Evolutionary conservation across 352 stramenopile genomes (phyloP).

Genomic region (Phytopythium sindhum): DNA sequence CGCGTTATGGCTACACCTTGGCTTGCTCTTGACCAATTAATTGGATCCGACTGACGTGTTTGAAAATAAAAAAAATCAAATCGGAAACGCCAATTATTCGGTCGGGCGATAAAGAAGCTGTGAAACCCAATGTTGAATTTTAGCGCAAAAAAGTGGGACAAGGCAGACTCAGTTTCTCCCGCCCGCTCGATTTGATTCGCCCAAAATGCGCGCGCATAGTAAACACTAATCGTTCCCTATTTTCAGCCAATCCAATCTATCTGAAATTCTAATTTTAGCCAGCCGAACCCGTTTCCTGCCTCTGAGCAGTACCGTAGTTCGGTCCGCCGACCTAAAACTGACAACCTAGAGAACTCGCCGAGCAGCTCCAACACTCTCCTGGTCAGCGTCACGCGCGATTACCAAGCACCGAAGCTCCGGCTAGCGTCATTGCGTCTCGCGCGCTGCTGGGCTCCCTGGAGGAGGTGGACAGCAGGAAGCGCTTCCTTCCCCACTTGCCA

Average conservation of each 20-base stretch:
- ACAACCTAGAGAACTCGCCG: not conserved
- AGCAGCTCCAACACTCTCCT: too few relatives aligned
- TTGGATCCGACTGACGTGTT: too few relatives aligned
- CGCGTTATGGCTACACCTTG: too few relatives aligned
- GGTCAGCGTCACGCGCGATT: not conserved
- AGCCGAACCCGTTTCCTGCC: not conserved
- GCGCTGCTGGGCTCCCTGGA: not conserved
- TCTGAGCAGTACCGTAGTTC: not conserved
- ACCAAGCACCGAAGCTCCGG: not conserved
- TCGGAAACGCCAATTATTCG: not conserved
- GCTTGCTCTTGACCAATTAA: too few relatives aligned
- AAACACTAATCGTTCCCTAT: not conserved
- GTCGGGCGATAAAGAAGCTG: too few relatives aligned
- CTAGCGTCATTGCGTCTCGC: not conserved
- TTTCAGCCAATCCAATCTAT: not conserved
- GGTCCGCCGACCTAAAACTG: not conserved
- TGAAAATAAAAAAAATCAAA: not conserved
- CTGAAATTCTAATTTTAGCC: not conserved
- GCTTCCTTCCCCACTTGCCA: not conserved
- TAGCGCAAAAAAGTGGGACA: not conserved
- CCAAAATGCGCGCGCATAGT: not conserved
- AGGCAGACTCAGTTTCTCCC: not conserved
- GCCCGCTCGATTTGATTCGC: not conserved
- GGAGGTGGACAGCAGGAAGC: not conserved
- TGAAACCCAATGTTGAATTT: conserved; percentile 6